A percentile compares a stretch with the other conserved stretches of the same genome.
Conservation (phyloP, 2,329 filamentous ascomycete genomes). For the Trichoderma asperellum region DNA sequence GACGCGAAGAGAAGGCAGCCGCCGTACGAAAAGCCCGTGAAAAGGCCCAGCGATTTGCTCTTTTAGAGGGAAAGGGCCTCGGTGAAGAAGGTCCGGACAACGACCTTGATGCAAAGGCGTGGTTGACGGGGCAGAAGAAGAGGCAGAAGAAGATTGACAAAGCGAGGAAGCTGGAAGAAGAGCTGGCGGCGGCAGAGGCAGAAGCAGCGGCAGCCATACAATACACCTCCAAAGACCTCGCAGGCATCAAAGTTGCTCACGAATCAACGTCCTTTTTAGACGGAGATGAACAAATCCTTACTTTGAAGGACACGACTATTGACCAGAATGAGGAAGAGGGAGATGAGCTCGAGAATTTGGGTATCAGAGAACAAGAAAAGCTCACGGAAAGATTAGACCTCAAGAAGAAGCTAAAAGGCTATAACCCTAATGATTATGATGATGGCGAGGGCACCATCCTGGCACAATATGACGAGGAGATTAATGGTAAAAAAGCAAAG, state of each 20-base stretch:
- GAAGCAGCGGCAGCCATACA: conserved; percentile 64
- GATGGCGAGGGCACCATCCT: conserved; percentile 70
- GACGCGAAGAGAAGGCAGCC: conserved; percentile 78
- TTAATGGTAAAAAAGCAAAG: conserved; percentile 86
- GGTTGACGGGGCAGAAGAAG: conserved; percentile 90
- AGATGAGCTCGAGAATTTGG: conserved; percentile 83
- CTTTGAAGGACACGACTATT: conserved; percentile 90
- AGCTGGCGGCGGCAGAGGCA: conserved; percentile 76
- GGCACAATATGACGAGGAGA: conserved; percentile 94
- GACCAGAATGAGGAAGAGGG: conserved; percentile 82
- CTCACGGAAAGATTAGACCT: conserved; percentile 76
- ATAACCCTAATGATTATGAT: conserved; percentile 79
- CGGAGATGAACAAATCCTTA: conserved; percentile 84
- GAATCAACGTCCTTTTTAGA: conserved; percentile 81
- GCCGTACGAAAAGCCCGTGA: conserved; percentile 88
- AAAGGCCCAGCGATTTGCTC: conserved; percentile 72
- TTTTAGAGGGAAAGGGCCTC: conserved; percentile 80
- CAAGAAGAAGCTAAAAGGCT: conserved; percentile 88
- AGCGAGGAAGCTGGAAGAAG: conserved; percentile 71
- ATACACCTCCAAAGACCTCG: conserved; percentile 84
- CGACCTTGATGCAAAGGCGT: conserved; percentile 77
- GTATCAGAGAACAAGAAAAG: conserved; percentile 72
- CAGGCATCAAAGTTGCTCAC: conserved; percentile 90
- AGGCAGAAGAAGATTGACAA: conserved; percentile 88
- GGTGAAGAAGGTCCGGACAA: conserved; percentile 72